phyloP scores from a whole-genome alignment of 108 stramenopile species.

The Fragilariopsis cylindrus region DNA sequence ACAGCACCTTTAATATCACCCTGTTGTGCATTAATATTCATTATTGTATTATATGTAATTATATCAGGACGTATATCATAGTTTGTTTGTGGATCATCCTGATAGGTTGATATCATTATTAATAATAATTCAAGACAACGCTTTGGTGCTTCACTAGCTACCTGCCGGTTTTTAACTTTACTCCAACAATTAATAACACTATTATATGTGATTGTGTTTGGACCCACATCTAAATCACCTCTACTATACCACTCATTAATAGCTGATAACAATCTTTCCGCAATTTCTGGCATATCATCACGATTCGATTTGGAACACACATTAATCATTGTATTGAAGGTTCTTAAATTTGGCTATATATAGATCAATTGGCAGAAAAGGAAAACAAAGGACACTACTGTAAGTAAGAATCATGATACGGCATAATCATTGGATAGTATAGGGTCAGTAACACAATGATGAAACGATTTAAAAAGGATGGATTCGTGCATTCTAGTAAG shows the following conservation, averaged over 20 bases:
- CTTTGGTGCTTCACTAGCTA: background rate
- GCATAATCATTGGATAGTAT: too few relatives aligned
- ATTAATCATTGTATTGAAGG: constrained; percentile 8
- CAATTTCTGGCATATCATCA: background rate
- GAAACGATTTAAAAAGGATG: too few relatives aligned
- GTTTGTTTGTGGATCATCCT: background rate
- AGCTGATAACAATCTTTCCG: background rate
- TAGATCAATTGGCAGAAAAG: too few relatives aligned
- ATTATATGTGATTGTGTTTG: background rate
- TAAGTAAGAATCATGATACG: too few relatives aligned
- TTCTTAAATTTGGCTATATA: background rate
- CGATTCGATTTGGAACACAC: constrained; percentile 6
- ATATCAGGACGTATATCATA: constrained; percentile 27
- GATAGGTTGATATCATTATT: constrained; percentile 8
- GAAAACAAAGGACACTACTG: too few relatives aligned
- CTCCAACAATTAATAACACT: background rate
- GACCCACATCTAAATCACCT: constrained; percentile 4
- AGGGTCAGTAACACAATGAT: too few relatives aligned
- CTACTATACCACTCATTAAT: constrained; percentile 3
- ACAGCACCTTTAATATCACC: constrained; percentile 22
- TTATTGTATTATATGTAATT: constrained; percentile 31
- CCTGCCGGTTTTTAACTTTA: background rate
- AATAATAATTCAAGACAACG: constrained; percentile 13
- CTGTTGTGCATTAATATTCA: constrained; percentile 14
- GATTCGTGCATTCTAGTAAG: too few relatives aligned